Evolutionary conservation across 768 basidiomycete genomes (phyloP).

Genomic region (Leccinum pellstonianum): DNA sequence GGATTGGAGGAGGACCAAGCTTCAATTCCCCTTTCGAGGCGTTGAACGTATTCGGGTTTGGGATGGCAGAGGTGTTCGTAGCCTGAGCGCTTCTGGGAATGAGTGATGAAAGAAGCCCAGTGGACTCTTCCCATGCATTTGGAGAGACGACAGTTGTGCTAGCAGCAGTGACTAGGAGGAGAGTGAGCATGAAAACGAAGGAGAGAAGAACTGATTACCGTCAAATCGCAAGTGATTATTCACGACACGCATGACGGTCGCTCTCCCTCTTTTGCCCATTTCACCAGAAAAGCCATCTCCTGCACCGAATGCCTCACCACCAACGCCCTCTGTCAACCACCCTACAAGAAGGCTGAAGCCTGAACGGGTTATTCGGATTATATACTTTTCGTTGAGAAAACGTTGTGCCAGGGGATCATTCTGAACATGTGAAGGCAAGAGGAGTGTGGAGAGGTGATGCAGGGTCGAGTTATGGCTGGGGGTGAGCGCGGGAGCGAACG

Average conservation of each 20-base stretch:
- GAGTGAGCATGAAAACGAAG: conserved; percentile 19
- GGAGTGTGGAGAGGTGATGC: conserved; percentile 75
- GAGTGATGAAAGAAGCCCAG: conserved; percentile 77
- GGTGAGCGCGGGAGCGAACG: conserved; percentile 67
- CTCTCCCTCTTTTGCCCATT: conserved; percentile 79
- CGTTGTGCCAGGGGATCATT: conserved; percentile 80
- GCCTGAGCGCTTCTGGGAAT: conserved; percentile 61
- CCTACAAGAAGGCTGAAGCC: conserved; percentile 90
- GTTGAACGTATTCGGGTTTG: conserved; percentile 75
- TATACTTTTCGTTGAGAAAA: conserved; percentile 89
- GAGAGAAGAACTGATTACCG: conserved; percentile 46
- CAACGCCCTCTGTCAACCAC: conserved; percentile 92
- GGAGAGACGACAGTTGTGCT: conserved; percentile 62
- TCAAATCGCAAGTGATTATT: conserved; percentile 92
- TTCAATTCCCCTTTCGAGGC: conserved; percentile 73
- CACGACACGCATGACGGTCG: conserved; percentile 89
- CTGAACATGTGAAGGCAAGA: conserved; percentile 80
- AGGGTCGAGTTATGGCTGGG: conserved; percentile 66
- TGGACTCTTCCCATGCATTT: conserved; percentile 80
- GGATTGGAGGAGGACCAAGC: conserved; percentile 77
- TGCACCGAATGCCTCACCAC: conserved; percentile 80
- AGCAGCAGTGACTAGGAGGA: conserved; percentile 60
- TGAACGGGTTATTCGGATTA: conserved; percentile 84
- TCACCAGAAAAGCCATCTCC: conserved; percentile 81
- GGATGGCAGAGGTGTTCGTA: conserved; percentile 35